A percentile compares a stretch with the other conserved stretches of the same genome.
Evolutionary conservation across 495 filamentous ascomycete species (phyloP).

Genomic region (Pyrenula massariospora): DNA sequence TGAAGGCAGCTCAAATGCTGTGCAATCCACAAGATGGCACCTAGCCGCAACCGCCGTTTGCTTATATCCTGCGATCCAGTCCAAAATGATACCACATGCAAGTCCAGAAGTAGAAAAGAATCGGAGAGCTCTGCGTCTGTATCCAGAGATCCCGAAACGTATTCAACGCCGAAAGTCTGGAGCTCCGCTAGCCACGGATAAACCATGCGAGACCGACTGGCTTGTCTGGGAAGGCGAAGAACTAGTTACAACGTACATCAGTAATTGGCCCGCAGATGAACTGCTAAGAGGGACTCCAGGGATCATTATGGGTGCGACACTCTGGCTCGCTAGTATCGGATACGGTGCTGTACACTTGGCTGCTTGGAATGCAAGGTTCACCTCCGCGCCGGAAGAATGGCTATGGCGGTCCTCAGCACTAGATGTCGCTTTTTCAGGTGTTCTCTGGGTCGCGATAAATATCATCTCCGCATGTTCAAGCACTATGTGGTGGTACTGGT

Average conservation of each 20-base stretch:
- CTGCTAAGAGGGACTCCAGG: background rate
- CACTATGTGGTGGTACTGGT: background rate
- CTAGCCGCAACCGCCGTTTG: background rate
- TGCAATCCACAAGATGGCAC: background rate
- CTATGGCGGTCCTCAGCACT: conserved; percentile 9
- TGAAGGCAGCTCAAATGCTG: background rate
- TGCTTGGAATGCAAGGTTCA: conserved; percentile 8
- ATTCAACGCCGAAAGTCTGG: background rate
- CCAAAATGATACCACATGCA: background rate
- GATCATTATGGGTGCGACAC: background rate
- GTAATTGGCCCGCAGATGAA: background rate
- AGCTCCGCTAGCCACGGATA: background rate
- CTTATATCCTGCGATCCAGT: background rate
- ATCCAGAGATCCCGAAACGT: background rate
- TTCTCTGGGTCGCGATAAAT: background rate
- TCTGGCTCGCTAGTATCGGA: background rate
- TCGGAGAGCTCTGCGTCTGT: background rate
- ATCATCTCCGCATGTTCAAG: background rate
- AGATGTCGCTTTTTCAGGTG: background rate
- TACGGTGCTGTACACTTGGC: conserved; percentile 10
- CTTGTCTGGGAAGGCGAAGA: background rate
- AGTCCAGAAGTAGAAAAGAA: background rate
- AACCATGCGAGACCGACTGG: background rate
- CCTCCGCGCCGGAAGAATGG: conserved; percentile 2
- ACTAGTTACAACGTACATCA: background rate